A percentile compares a stretch with the other conserved stretches of the same genome.
phyloP scores from a whole-genome alignment of 1,284 basidiomycete genomes.

The Tylopilus orsonianus region DNA sequence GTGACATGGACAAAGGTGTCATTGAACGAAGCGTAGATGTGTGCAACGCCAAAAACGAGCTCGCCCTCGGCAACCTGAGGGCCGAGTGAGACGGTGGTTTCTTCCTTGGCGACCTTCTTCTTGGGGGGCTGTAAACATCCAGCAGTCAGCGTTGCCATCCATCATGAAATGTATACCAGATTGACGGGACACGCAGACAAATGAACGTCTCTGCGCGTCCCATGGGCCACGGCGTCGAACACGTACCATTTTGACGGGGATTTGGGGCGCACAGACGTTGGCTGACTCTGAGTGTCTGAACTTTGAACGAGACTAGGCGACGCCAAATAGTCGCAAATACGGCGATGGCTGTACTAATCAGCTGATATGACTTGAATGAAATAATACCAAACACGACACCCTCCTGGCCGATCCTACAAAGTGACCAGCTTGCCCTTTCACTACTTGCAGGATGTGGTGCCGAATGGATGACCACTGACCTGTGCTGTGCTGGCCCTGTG shows the following conservation, averaged over 20 bases:
- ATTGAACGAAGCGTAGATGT: conserved; percentile 98
- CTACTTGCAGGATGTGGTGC: too few relatives aligned
- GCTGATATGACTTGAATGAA: too few relatives aligned
- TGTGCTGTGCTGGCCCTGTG: too few relatives aligned
- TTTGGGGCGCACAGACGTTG: conserved; percentile 21
- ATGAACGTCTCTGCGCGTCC: neutral
- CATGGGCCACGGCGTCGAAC: neutral
- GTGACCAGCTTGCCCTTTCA: too few relatives aligned
- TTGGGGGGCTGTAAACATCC: conserved; percentile 69
- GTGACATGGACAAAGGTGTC: conserved; percentile 99
- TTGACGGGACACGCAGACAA: conserved; percentile 1
- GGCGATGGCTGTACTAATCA: too few relatives aligned
- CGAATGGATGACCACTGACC: too few relatives aligned
- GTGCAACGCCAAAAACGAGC: conserved; percentile 93
- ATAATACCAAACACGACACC: too few relatives aligned
- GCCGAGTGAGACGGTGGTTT: conserved; percentile 83
- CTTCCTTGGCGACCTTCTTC: conserved; percentile 80
- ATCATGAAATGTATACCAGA: conserved; percentile 18
- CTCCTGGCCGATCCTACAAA: too few relatives aligned
- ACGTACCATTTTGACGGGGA: conserved; percentile 31
- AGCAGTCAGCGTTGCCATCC: conserved; percentile 43
- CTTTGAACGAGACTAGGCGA: neutral
- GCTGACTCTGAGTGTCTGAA: conserved; percentile 9
- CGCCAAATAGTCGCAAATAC: conserved; percentile 30
- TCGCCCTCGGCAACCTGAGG: conserved; percentile 95